A percentile compares a stretch with the other conserved stretches of the same genome.
Conservation (phyloP, 2,329 filamentous ascomycete species). For the Tolypocladium paradoxum region DNA sequence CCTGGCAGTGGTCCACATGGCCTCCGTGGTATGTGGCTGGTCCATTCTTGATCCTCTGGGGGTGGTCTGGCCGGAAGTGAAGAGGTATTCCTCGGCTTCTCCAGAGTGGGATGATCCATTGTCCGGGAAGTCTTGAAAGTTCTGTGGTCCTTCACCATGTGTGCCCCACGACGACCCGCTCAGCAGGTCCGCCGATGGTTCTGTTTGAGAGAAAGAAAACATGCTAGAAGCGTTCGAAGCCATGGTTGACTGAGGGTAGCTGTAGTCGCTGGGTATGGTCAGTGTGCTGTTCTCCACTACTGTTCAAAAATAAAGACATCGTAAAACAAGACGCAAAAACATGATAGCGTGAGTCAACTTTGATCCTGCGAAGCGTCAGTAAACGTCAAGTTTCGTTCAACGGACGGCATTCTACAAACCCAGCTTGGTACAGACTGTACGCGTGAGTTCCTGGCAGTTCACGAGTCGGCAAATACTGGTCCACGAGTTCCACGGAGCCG, state of each 20-base stretch:
- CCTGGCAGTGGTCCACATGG: constrained; percentile 35
- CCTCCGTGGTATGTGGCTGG: constrained; percentile 34
- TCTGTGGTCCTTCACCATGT: constrained; percentile 49
- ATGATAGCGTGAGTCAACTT: constrained; percentile 41
- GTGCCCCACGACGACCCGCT: constrained; percentile 44
- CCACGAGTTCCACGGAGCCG: background rate
- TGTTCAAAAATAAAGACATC: constrained; percentile 7
- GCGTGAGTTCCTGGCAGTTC: background rate
- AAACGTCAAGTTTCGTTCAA: constrained; percentile 3
- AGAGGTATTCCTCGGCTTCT: constrained; percentile 45
- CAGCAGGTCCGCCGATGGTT: constrained; percentile 45
- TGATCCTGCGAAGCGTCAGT: constrained; percentile 33
- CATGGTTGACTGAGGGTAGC: constrained; percentile 41
- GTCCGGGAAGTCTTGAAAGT: constrained; percentile 43
- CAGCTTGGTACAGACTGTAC: constrained; percentile 8
- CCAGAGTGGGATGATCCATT: constrained; percentile 37
- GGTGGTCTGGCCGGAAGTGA: constrained; percentile 43
- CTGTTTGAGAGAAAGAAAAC: constrained; percentile 50
- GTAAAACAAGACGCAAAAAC: constrained; percentile 20
- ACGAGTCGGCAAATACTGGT: background rate
- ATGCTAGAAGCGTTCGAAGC: constrained; percentile 37
- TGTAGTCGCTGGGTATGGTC: constrained; percentile 46
- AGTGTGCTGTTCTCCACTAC: constrained; percentile 44
- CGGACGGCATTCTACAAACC: constrained; percentile 14
- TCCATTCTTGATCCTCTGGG: constrained; percentile 37